A percentile compares a stretch with the other conserved stretches of the same genome.
Evolutionary conservation across 257 asterid species (phyloP).

Genomic region (Primulina tabacum): DNA sequence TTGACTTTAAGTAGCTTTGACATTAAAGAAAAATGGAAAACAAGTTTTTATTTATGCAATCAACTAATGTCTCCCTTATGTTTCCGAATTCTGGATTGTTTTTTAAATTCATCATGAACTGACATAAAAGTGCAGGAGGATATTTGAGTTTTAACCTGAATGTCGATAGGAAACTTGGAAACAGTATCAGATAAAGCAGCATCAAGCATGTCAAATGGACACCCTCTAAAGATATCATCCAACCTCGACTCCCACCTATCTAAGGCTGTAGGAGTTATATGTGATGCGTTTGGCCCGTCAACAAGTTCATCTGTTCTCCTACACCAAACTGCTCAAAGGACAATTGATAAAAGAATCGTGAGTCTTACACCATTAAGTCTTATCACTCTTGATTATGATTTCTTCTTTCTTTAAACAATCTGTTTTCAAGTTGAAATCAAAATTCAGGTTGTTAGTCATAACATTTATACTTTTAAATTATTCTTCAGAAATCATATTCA

Average conservation of each 20-base stretch:
- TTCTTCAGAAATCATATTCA: neutral
- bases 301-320: slow-evolving; percentile 98
- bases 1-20: neutral
- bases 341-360: slow-evolving; percentile 4
- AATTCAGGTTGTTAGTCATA: neutral
- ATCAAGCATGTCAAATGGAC: slow-evolving; percentile 97
- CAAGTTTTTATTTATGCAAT: neutral
- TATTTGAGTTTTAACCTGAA: slow-evolving; percentile 54
- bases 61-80: neutral
- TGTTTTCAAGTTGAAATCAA: neutral
- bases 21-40: neutral
- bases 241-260: slow-evolving; percentile 95
- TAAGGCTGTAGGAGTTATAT: slow-evolving; percentile 83
- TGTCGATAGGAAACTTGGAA: slow-evolving; percentile 74
- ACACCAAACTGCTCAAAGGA: slow-evolving; percentile 75
- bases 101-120: neutral
- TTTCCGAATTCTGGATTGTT: too few relatives aligned
- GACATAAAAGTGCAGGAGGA: neutral
- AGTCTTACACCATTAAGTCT: neutral
- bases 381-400: slow-evolving; percentile 3
- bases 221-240: slow-evolving; percentile 77
- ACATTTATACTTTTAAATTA: neutral
- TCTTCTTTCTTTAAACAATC: neutral
- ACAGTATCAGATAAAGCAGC: slow-evolving; percentile 93
- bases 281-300: slow-evolving; percentile 98